These are phyloP conservation scores for Monosiga brevicollis DNA, from an alignment of 78 protist species.

Conservation along the genomic window DNA sequence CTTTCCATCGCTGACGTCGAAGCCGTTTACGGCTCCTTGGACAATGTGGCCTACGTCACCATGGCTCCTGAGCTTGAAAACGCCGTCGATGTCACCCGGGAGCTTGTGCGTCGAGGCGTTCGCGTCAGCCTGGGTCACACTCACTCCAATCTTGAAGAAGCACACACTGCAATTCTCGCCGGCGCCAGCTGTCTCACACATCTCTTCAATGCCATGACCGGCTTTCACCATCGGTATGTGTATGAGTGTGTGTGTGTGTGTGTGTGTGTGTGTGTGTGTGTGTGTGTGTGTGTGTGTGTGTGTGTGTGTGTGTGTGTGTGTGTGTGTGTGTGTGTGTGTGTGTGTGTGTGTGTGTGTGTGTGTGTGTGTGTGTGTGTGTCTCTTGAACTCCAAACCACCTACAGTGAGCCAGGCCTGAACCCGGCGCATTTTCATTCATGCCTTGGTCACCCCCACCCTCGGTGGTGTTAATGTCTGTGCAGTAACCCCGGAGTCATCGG, in stretches of 20 bases:
- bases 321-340: neutral
- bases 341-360: neutral
- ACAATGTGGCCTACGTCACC: conserved; percentile 8
- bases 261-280: neutral
- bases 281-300: neutral
- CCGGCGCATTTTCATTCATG: no score
- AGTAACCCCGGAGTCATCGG: neutral
- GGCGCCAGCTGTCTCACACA: conserved; percentile 10
- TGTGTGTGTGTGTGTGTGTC: neutral
- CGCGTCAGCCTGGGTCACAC: conserved; percentile 16
- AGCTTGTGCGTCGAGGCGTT: neutral
- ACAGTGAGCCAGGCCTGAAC: conserved; percentile 3
- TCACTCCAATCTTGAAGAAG: neutral
- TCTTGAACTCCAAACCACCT: neutral
- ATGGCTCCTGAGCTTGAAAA: conserved; percentile 19
- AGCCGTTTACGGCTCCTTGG: neutral
- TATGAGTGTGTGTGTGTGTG: neutral
- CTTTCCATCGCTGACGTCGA: neutral
- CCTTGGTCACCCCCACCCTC: no score
- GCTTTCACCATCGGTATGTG: neutral
- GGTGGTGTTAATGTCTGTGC: no score
- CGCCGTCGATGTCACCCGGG: neutral
- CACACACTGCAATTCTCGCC: neutral
- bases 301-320: neutral
- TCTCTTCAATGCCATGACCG: conserved; percentile 21